These are phyloP conservation scores for Neonectria hederae DNA, from an alignment of 2,329 filamentous ascomycete genomes.

Conservation along the genomic window DNA sequence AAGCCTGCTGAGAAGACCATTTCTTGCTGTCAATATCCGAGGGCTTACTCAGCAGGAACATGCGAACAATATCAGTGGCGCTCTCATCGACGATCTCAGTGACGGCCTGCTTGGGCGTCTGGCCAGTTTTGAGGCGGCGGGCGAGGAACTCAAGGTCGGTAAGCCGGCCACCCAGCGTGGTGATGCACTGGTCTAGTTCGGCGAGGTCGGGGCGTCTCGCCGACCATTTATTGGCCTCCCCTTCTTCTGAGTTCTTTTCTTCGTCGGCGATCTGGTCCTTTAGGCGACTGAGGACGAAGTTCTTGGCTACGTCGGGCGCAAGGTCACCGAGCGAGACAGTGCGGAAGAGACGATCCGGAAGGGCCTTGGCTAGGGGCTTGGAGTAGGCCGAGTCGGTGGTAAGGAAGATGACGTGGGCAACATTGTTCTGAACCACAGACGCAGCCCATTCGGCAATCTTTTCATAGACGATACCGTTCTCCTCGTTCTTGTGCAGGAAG, in stretches of 20 bases:
- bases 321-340: conserved; percentile 88
- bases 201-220: conserved; percentile 58
- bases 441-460: conserved; percentile 92
- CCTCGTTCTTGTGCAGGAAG: conserved; percentile 82
- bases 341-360: conserved; percentile 91
- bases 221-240: conserved; percentile 36
- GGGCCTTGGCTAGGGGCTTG: conserved; percentile 84
- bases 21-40: conserved; percentile 59
- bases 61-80: conserved; percentile 89
- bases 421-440: conserved; percentile 82
- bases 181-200: conserved; percentile 84
- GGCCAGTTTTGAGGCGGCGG: conserved; percentile 87
- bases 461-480: conserved; percentile 73
- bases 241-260: conserved; percentile 41
- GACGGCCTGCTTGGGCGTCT: conserved; percentile 82
- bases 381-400: conserved; percentile 90
- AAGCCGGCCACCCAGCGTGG: conserved; percentile 86
- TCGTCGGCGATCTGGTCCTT: conserved; percentile 54
- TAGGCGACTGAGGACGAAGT: conserved; percentile 87
- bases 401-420: conserved; percentile 94
- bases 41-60: conserved; percentile 79
- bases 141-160: conserved; percentile 95
- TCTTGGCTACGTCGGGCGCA: conserved; percentile 84
- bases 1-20: conserved; percentile 89
- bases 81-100: conserved; percentile 89